Evolutionary conservation across 805 yeast species (phyloP), one percentile per base, ranked within the genome.

Genomic region (Ogataea thermomethanolica): DNA sequence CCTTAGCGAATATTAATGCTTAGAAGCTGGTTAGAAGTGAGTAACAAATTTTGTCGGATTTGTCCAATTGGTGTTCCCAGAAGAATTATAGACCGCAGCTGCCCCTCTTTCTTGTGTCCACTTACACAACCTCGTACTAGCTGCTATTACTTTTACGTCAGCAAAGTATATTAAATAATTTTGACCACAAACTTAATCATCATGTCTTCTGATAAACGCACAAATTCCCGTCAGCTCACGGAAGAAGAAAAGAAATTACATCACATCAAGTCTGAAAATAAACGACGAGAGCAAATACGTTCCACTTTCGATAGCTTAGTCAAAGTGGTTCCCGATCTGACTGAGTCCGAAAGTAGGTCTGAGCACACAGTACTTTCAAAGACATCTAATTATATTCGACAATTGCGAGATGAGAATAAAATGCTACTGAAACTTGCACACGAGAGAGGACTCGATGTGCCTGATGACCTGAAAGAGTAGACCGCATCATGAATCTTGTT

Each of bases 251-350:
- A 58, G 46, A 64, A 62, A 40, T 39, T 51, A 11, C 64, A 64
- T 35, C 69, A 65, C 37, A 61, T 62, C 12, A 48, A 53, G 52
- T 81, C 79, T 0, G 98, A 90, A 58, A 90, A 88, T 58, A 84
- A 84, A 55, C 70, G 98, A 53, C 70, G 98, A 46, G 87, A 81
- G 49, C 87, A 90, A 29, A 87, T 91, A 15, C 69, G 97, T 32
- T 75, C 80, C 8, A 90, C 88, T 8, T 90, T 87, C 55, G 95
- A 85, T 52, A 74, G 73, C 40, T 69, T 90, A 15, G 90, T 89
- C 0, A 69, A 73, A 1, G 59, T 86, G 7, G 88, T 93, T 1
- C 97, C 97, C 0, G 79, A 75, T 7, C 65, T 90, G 30, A 69
- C 74, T 1, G 70, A 71, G n/a, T 66, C 69, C 17, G 96, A 91